Conservation (phyloP, 2,329 filamentous ascomycete genomes). For the Trichoderma koningiopsis region DNA sequence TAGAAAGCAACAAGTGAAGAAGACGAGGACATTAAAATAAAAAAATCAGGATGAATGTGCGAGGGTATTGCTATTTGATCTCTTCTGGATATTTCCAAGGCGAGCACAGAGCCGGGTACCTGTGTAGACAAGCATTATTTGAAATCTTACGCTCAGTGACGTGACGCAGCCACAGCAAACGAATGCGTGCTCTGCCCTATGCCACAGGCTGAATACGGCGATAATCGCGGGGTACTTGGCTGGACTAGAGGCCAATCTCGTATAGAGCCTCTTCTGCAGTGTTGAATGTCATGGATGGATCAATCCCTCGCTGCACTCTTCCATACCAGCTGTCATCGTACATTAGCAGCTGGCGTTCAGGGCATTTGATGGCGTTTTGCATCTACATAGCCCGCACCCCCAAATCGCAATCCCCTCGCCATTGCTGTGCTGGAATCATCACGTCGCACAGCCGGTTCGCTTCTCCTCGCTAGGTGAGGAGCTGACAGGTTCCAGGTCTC, state of each 20-base stretch:
- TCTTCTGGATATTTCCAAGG: neutral
- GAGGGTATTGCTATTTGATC: too few relatives aligned
- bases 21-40: neutral
- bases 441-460: neutral
- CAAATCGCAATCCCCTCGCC: neutral
- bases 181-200: conserved; percentile 7
- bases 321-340: neutral
- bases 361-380: neutral
- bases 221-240: conserved; percentile 17
- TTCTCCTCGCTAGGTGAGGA: neutral
- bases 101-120: neutral
- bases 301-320: neutral
- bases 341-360: neutral
- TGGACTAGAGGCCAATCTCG: neutral
- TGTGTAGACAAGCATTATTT: neutral
- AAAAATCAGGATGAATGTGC: too few relatives aligned
- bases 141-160: neutral
- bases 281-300: neutral
- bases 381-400: neutral
- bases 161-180: neutral
- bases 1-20: neutral
- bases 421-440: neutral
- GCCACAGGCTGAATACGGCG: conserved; percentile 15
- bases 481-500: neutral
- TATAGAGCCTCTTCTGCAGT: neutral